Base-by-base conservation (phyloP, 352 stramenopile species). In the Pelagophyceae sp. region DNA sequence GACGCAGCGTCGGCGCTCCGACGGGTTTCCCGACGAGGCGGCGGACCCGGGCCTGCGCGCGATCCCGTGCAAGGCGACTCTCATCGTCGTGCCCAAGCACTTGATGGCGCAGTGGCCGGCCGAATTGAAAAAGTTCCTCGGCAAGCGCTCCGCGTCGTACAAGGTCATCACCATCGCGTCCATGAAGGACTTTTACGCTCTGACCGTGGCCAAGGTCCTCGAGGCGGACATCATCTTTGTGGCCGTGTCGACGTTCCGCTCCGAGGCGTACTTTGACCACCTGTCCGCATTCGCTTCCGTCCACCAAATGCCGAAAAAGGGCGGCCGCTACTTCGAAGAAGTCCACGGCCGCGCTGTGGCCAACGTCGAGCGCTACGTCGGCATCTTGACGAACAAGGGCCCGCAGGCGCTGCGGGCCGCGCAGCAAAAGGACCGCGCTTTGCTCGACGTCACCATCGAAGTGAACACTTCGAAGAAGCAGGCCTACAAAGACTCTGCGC, bases 101-200 rank as follows among this genome's bases (percentile, higher is more conserved):
- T 65, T 85, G n/a, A 78, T 80, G 37, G 76, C 64, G 5, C 80
- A 85, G 69, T 85, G 82, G 82, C 79, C 78, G 25, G 64, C 69
- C 31, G 82, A 85, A 65, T 51, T 85, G 23, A 32, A 72, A 33
- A 85, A 86, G 65, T 86, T 86, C 70, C 51, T 77, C 32, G 82
- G 82, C 35, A 50, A 74, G 33, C 72, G 70, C 20, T 31, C 82
- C 2, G 15, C 54, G 31, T 51, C 70, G 27, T 72, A 72, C 11
- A 72, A 84, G 37, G 74, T 84, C 40, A 78, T 84, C 50, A 61
- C 84, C 27, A 65, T 69, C 37, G 29, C 54, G 75, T 58, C 45
- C 31, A 15, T 74, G 2, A 5, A 20, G 1, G 63, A 72, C 35
- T 32, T 72, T 19, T 45, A 50, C 15, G 2, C 6, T 2, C 67